Evolutionary conservation across 352 stramenopile genomes (phyloP).

Genomic region (Phytophthora multivora): DNA sequence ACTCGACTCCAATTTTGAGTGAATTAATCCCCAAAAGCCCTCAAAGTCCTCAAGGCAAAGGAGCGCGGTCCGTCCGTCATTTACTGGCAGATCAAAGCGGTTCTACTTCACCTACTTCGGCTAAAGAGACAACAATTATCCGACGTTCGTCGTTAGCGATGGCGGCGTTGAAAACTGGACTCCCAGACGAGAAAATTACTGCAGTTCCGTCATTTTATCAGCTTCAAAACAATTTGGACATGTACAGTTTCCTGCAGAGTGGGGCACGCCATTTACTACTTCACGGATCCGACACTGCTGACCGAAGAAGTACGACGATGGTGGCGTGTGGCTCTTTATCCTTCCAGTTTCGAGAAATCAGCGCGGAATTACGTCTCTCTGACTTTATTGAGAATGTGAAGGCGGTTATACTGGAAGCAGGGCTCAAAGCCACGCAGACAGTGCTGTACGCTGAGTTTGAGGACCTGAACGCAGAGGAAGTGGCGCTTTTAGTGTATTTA

Average conservation of each 20-base stretch:
- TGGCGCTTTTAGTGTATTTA: slow-evolving; percentile 45
- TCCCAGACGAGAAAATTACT: slow-evolving; percentile 38
- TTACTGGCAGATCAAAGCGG: background rate
- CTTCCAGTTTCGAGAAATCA: slow-evolving; percentile 60
- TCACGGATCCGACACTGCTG: slow-evolving; percentile 44
- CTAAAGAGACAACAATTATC: slow-evolving; percentile 12
- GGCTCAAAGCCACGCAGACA: slow-evolving; percentile 51
- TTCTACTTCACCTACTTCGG: background rate
- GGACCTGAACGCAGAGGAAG: slow-evolving; percentile 42
- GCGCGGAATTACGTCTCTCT: slow-evolving; percentile 23
- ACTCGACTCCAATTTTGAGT: background rate
- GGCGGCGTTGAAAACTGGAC: slow-evolving; percentile 27
- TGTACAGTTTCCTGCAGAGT: slow-evolving; percentile 56
- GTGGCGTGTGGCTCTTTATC: slow-evolving; percentile 57
- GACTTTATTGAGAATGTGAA: slow-evolving; percentile 64
- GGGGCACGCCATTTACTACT: slow-evolving; percentile 47
- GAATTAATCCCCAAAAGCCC: slow-evolving; percentile 5
- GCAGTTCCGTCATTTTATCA: slow-evolving; percentile 36
- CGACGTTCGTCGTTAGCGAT: slow-evolving; percentile 34
- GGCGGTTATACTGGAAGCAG: slow-evolving; percentile 46
- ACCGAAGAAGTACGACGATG: slow-evolving; percentile 47
- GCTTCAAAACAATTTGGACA: slow-evolving; percentile 58
- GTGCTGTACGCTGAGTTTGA: slow-evolving; percentile 65
- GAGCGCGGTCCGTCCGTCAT: slow-evolving; percentile 9
- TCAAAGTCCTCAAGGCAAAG: slow-evolving; percentile 16